Conservation (phyloP, 2,329 filamentous ascomycete genomes). For the Erysiphe pulchra region DNA sequence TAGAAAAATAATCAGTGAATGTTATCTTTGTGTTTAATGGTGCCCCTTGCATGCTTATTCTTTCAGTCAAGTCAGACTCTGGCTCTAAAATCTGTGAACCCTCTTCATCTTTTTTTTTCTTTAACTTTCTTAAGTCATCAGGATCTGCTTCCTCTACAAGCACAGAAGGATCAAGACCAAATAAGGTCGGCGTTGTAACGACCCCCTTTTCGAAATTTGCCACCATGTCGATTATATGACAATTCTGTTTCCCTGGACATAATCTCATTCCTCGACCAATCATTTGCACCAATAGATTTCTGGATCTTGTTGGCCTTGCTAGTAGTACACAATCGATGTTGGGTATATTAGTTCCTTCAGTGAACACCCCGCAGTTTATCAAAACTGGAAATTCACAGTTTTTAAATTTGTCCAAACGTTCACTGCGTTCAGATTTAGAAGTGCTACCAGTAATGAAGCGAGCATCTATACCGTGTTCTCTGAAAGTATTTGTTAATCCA, state of each 20-base stretch:
- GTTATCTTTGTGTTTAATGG: conserved; percentile 7
- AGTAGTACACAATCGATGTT: conserved; percentile 88
- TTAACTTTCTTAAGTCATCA: conserved; percentile 31
- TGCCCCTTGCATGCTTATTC: not conserved
- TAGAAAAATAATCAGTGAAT: conserved; percentile 75
- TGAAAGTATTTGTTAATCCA: conserved; percentile 50
- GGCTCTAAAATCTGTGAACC: not conserved
- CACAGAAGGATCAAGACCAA: conserved; percentile 68
- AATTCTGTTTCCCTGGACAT: conserved; percentile 56
- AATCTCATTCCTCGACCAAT: conserved; percentile 83
- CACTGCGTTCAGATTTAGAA: conserved; percentile 35
- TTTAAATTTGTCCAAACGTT: conserved; percentile 52
- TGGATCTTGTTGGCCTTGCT: conserved; percentile 66
- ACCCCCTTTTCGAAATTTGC: conserved; percentile 64
- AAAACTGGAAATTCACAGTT: conserved; percentile 59
- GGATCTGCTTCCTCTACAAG: conserved; percentile 41
- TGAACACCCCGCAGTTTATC: conserved; percentile 88
- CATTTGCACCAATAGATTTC: conserved; percentile 93
- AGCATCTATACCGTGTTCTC: conserved; percentile 54
- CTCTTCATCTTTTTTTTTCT: conserved; percentile 18
- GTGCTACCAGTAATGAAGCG: conserved; percentile 72
- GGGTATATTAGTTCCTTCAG: conserved; percentile 91
- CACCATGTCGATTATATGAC: conserved; percentile 92
- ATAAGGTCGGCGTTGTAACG: conserved; percentile 72
- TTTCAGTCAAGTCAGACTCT: not conserved